These are phyloP conservation scores for Selenicereus undatus DNA, from an alignment of 148 eudicot species.

Conservation along the genomic window DNA sequence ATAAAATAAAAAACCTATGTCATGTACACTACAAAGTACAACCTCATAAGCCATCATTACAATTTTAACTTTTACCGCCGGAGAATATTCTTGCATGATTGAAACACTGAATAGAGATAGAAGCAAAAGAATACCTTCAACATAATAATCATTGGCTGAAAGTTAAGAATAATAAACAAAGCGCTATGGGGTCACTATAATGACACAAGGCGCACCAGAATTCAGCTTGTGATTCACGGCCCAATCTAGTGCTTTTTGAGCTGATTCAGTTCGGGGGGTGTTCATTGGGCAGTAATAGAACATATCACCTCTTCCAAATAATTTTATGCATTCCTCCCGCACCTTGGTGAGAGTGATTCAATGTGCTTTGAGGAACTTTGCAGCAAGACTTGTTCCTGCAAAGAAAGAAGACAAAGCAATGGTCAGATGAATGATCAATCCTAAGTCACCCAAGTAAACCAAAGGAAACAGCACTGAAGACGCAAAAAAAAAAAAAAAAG, in stretches of 20 bases:
- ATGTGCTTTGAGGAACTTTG: conserved; percentile 58
- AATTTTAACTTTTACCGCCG: too few species aligned
- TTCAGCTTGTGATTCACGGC: conserved; percentile 56
- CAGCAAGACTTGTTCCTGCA: conserved; percentile 66
- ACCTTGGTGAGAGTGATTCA: conserved; percentile 71
- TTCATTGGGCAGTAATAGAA: conserved; percentile 47
- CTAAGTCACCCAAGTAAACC: background rate
- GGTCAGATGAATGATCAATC: background rate
- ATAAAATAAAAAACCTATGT: too few species aligned
- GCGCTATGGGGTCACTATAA: too few species aligned
- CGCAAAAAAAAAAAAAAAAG: background rate
- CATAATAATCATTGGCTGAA: too few species aligned
- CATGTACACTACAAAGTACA: too few species aligned
- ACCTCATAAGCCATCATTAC: too few species aligned
- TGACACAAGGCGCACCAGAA: conserved; percentile 42
- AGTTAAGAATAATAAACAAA: too few species aligned
- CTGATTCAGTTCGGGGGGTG: conserved; percentile 69
- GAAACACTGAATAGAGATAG: too few species aligned
- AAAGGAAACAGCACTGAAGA: background rate
- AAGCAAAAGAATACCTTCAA: too few species aligned
- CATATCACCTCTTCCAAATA: conserved; percentile 51
- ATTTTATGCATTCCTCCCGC: conserved; percentile 57
- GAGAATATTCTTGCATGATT: too few species aligned
- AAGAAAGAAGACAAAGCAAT: conserved; percentile 12
- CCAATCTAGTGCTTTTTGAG: conserved; percentile 70